Conservation (phyloP, 441 rosid species). For the Syzygium malaccense region DNA sequence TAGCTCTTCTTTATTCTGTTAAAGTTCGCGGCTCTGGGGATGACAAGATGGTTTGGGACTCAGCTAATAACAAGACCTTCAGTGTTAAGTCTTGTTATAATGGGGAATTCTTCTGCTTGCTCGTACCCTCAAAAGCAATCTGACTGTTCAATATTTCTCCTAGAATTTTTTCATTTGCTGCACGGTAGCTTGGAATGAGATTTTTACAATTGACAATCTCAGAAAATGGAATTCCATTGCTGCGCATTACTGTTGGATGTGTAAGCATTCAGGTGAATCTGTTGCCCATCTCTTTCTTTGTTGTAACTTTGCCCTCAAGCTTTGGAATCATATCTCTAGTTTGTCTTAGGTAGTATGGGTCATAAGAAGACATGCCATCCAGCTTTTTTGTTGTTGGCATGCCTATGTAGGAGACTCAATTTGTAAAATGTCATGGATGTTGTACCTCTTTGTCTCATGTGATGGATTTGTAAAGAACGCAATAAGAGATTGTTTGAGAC, state of each 20-base stretch:
- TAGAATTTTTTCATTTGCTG: too few species aligned
- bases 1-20: neutral
- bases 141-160: neutral
- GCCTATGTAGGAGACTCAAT: neutral
- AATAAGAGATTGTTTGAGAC: neutral
- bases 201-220: neutral
- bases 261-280: neutral
- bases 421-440: neutral
- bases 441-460: neutral
- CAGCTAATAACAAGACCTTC: neutral
- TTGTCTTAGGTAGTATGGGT: neutral
- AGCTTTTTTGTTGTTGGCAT: neutral
- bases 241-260: neutral
- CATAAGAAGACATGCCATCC: neutral
- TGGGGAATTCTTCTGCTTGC: neutral
- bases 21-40: neutral
- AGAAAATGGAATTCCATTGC: neutral
- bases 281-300: neutral
- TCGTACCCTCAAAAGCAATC: neutral
- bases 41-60: neutral
- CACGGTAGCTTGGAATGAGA: neutral
- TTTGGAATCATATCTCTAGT: neutral
- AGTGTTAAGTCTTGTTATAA: neutral
- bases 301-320: neutral
- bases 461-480: neutral